Evolutionary conservation across 2,329 filamentous ascomycete genomes (phyloP).

Genomic region (Chrysoporthe deuterocubensis): DNA sequence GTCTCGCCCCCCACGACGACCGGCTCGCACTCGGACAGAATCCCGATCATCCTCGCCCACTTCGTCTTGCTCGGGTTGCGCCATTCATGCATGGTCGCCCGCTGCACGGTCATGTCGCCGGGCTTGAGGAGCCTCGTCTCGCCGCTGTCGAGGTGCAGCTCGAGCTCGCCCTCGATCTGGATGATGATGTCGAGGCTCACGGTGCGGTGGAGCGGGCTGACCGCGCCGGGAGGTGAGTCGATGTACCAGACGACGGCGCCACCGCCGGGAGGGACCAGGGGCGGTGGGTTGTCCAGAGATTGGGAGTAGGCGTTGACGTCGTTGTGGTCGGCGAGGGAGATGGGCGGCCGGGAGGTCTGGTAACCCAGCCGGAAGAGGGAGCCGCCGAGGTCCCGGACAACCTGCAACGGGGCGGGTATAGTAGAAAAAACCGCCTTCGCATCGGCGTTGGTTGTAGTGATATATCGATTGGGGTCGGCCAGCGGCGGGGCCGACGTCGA

Average conservation of each 20-base stretch:
- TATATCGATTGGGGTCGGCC: background rate
- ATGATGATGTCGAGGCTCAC: slow-evolving; percentile 53
- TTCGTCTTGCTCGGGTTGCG: background rate
- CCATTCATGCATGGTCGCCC: background rate
- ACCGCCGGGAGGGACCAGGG: slow-evolving; percentile 50
- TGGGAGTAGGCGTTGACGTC: background rate
- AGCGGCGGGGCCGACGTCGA: background rate
- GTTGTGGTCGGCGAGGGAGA: background rate
- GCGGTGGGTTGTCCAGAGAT: slow-evolving; percentile 36
- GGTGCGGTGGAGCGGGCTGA: slow-evolving; percentile 50
- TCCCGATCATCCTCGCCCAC: slow-evolving; percentile 3
- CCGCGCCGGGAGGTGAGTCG: slow-evolving; percentile 47
- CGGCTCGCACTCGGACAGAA: background rate
- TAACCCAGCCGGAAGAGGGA: background rate
- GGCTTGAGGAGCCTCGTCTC: slow-evolving; percentile 6
- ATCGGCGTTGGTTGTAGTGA: background rate
- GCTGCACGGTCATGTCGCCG: slow-evolving; percentile 5
- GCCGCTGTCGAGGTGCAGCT: slow-evolving; percentile 10
- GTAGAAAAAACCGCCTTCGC: background rate
- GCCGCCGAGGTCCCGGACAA: background rate
- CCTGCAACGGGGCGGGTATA: background rate
- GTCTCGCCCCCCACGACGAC: background rate
- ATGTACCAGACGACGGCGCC: slow-evolving; percentile 46
- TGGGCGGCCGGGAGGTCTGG: background rate
- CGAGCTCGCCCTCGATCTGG: slow-evolving; percentile 43